Evolutionary conservation across 106 monocot genomes (phyloP).

Genomic region (Cymbidium sinense): DNA sequence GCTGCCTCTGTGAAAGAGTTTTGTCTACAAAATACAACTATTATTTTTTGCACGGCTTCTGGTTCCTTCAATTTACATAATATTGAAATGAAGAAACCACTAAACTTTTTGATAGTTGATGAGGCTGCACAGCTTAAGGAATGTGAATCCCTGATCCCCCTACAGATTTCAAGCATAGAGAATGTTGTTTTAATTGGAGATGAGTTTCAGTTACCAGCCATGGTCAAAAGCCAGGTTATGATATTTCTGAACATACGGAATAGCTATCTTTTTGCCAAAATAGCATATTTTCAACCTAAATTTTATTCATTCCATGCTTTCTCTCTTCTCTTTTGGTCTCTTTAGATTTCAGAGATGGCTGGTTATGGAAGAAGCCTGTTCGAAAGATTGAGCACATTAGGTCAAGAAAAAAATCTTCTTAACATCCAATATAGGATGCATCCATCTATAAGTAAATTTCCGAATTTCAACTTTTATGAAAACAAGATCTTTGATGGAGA

Average conservation of each 20-base stretch:
- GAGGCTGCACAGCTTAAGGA: constrained; percentile 47
- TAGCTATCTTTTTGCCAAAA: neutral
- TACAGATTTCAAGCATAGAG: constrained; percentile 32
- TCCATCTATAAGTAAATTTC: constrained; percentile 65
- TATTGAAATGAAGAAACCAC: neutral
- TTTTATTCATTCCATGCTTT: neutral
- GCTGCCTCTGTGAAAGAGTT: neutral
- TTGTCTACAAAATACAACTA: constrained; percentile 27
- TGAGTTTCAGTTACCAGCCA: constrained; percentile 55
- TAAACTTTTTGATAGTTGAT: constrained; percentile 30
- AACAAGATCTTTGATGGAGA: constrained; percentile 34
- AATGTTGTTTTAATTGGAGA: constrained; percentile 62
- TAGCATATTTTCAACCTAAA: neutral
- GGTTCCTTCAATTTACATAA: constrained; percentile 40
- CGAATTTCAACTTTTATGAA: constrained; percentile 37
- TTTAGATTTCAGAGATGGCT: constrained; percentile 32
- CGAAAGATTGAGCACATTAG: constrained; percentile 49
- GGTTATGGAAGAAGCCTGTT: constrained; percentile 59
- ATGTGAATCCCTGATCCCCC: constrained; percentile 62
- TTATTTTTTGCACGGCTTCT: constrained; percentile 54
- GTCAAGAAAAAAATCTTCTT: constrained; percentile 45
- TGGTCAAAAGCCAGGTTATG: constrained; percentile 27
- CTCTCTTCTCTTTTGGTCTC: neutral
- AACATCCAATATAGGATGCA: constrained; percentile 84
- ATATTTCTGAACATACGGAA: neutral